Percentiles rank a stretch among this genome's conserved stretches.
Evolutionary conservation across 2,329 filamentous ascomycete genomes (phyloP).

Genomic region (Aureobasidium vineae): DNA sequence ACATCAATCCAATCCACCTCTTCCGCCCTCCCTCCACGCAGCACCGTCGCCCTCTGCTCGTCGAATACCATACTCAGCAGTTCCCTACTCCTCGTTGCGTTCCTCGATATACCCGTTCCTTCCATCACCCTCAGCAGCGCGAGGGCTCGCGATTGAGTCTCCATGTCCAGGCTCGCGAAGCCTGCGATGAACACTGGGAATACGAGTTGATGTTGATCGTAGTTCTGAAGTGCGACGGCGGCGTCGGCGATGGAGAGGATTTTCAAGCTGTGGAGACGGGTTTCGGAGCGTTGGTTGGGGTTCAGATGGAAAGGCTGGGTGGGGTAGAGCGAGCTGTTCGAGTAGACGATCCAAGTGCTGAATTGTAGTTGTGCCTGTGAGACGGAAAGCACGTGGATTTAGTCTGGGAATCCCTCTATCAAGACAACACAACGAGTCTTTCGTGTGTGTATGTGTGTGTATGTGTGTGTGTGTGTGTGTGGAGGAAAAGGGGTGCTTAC

Average conservation of each 20-base stretch:
- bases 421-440: too few species aligned
- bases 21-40: conserved; percentile 43
- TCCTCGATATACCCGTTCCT: conserved; percentile 50
- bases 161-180: conserved; percentile 43
- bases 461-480: too few species aligned
- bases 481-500: conserved; percentile 38
- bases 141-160: conserved; percentile 49
- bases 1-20: conserved; percentile 54
- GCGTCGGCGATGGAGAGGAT: conserved; percentile 48
- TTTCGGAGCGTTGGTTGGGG: conserved; percentile 43
- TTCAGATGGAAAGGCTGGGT: conserved; percentile 50
- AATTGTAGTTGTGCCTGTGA: conserved; percentile 25
- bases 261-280: conserved; percentile 46
- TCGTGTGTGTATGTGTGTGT: too few species aligned
- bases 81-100: conserved; percentile 47
- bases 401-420: background rate
- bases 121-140: conserved; percentile 52
- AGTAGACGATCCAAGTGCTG: conserved; percentile 47
- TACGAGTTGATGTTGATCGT: conserved; percentile 48
- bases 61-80: conserved; percentile 52
- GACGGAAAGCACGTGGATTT: background rate
- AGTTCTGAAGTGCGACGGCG: conserved; percentile 42
- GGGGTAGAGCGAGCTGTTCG: conserved; percentile 55
- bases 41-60: conserved; percentile 46
- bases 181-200: conserved; percentile 58